phyloP scores from a whole-genome alignment of 768 basidiomycete species.

The Mycena galericulata region DNA sequence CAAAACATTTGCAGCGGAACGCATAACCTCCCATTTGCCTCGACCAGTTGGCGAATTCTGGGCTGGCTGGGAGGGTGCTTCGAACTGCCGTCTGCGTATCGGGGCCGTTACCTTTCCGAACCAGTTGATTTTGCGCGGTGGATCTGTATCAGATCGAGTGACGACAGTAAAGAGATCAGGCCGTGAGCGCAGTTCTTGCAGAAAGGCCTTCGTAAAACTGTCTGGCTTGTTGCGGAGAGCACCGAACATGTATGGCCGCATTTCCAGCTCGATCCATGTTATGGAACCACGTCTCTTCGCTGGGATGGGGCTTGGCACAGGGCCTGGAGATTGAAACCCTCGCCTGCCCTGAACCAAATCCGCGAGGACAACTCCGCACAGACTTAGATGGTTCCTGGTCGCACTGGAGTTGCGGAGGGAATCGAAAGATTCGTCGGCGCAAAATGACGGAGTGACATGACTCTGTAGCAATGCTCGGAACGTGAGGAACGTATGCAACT shows the following conservation, averaged over 20 bases:
- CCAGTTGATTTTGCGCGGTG: conserved; percentile 33
- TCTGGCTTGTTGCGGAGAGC: conserved; percentile 44
- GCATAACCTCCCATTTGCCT: conserved; percentile 28
- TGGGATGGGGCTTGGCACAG: conserved; percentile 17
- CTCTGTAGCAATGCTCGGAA: conserved; percentile 1
- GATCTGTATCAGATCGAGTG: conserved; percentile 43
- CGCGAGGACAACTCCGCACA: conserved; percentile 10
- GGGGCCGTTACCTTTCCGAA: conserved; percentile 39
- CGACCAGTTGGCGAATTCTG: not conserved
- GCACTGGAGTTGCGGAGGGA: not conserved
- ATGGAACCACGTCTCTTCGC: conserved; percentile 31
- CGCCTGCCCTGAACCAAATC: not conserved
- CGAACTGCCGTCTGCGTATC: conserved; percentile 34
- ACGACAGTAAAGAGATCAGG: conserved; percentile 48
- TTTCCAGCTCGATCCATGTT: conserved; percentile 40
- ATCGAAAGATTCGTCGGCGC: conserved; percentile 38
- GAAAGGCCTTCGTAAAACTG: conserved; percentile 40
- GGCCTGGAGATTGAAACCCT: not conserved
- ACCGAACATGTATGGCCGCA: conserved; percentile 44
- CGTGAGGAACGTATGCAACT: conserved; percentile 20
- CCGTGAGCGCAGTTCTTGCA: conserved; percentile 41
- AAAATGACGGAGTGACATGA: conserved; percentile 34
- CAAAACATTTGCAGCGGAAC: conserved; percentile 38
- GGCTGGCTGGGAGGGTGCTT: conserved; percentile 32
- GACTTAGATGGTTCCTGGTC: conserved; percentile 6